phyloP scores from a whole-genome alignment of 257 asterid genomes.

The Penstemon eatonii region DNA sequence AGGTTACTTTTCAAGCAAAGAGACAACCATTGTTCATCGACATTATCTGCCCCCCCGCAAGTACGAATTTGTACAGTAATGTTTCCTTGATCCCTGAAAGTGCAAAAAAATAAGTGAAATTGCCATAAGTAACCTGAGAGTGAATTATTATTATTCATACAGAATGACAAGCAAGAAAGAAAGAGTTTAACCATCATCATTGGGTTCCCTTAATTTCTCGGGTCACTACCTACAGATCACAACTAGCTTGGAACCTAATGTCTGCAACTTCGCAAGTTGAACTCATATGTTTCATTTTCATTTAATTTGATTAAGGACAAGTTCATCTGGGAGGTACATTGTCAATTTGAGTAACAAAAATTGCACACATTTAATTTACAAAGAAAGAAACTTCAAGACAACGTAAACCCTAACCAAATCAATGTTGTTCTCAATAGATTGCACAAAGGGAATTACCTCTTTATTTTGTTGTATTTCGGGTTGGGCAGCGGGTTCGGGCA shows the following conservation, averaged over 20 bases:
- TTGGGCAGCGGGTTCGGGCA: too few relatives aligned
- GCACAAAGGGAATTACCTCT: too few relatives aligned
- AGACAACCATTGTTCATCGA: too few relatives aligned
- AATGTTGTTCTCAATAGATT: too few relatives aligned
- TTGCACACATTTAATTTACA: too few relatives aligned
- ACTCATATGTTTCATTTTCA: neutral
- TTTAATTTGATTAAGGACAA: constrained; percentile 6
- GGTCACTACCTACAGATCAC: constrained; percentile 11
- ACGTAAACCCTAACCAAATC: too few relatives aligned
- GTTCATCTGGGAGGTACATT: constrained; percentile 14
- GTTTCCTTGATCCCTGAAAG: constrained; percentile 83
- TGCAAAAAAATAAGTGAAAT: constrained; percentile 11
- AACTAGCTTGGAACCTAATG: constrained; percentile 20
- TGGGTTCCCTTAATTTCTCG: constrained; percentile 12
- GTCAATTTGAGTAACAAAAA: constrained; percentile 5
- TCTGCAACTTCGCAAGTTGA: constrained; percentile 4
- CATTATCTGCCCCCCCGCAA: too few relatives aligned
- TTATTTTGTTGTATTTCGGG: too few relatives aligned
- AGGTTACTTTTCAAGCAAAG: too few relatives aligned
- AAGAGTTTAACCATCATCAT: neutral
- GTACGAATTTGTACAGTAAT: constrained; percentile 75
- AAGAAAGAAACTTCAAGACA: too few relatives aligned
- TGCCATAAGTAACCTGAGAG: constrained; percentile 20
- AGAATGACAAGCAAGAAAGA: constrained; percentile 5
- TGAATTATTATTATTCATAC: neutral